A percentile compares a stretch with the other conserved stretches of the same genome.
Conservation (phyloP, 2,329 filamentous ascomycete genomes). For the Fusarium praegraminearum region DNA sequence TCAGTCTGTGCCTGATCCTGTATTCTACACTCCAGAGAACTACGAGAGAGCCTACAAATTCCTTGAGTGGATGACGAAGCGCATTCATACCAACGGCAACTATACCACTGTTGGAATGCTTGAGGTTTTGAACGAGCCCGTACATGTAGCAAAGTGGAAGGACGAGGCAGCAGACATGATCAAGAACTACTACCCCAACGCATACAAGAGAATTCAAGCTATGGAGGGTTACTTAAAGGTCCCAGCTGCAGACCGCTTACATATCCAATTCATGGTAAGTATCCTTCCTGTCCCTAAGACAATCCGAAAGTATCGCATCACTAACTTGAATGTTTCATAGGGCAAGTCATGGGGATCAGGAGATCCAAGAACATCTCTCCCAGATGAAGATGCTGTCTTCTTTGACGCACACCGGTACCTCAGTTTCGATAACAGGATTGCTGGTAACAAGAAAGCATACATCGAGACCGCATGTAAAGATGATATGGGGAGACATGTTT, state of each 20-base stretch:
- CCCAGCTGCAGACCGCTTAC: constrained; percentile 57
- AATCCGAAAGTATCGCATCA: fast-evolving
- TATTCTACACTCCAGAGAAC: constrained; percentile 68
- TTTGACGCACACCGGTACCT: constrained; percentile 72
- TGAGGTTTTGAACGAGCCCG: constrained; percentile 69
- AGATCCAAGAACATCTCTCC: constrained; percentile 61
- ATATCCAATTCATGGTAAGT: constrained; percentile 62
- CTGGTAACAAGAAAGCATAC: constrained; percentile 61
- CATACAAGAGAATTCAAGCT: constrained; percentile 57
- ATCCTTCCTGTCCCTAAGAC: fast-evolving
- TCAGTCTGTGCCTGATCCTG: constrained; percentile 47
- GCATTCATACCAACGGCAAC: constrained; percentile 61
- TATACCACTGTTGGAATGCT: constrained; percentile 70
- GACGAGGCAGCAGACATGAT: constrained; percentile 42
- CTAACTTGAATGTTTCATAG: not conserved
- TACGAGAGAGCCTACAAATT: constrained; percentile 67
- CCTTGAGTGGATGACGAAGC: constrained; percentile 66
- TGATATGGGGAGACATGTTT: constrained; percentile 57
- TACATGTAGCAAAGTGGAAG: constrained; percentile 43
- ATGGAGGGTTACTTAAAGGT: constrained; percentile 61
- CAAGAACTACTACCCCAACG: constrained; percentile 44
- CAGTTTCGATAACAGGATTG: constrained; percentile 63
- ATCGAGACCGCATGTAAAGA: constrained; percentile 63
- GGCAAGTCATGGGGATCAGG: constrained; percentile 64
- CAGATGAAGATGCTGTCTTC: constrained; percentile 58